A percentile compares a stretch with the other conserved stretches of the same genome.
Conservation (phyloP, 192 early-diverging fungal genomes). For the Obelidium mucronatum region DNA sequence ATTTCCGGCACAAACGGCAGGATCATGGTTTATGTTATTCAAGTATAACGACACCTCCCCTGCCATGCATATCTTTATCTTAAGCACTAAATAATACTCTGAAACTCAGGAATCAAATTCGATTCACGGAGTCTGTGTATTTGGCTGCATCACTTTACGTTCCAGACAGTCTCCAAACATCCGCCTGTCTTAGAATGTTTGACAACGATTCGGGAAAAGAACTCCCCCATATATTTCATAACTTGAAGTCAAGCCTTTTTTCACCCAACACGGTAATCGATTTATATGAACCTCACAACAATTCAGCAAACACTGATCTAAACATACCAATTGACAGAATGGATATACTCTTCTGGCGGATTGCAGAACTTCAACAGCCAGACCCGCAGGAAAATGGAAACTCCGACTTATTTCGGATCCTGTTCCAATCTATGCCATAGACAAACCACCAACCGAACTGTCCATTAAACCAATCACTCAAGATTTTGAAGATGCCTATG, state of each 20-base stretch:
- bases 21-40: conserved; percentile 57
- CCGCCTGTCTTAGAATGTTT: conserved; percentile 49
- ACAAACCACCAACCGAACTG: conserved; percentile 42
- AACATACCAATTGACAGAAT: conserved; percentile 41
- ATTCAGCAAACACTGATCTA: not conserved
- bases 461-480: conserved; percentile 54
- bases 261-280: conserved; percentile 54
- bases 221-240: conserved; percentile 48
- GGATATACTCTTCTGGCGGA: conserved; percentile 60
- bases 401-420: conserved; percentile 53
- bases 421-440: conserved; percentile 30
- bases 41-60: conserved; percentile 49
- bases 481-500: conserved; percentile 62
- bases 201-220: conserved; percentile 59
- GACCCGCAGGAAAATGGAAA: conserved; percentile 59
- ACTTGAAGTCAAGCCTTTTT: conserved; percentile 43
- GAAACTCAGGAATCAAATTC: conserved; percentile 41
- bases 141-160: conserved; percentile 50
- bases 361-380: conserved; percentile 35
- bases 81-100: not conserved
- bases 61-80: conserved; percentile 9
- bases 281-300: not conserved
- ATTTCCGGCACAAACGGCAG: conserved; percentile 50
- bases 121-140: conserved; percentile 50
- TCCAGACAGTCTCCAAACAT: conserved; percentile 47